These are phyloP conservation scores for Suillus ampliporus DNA, from an alignment of 768 basidiomycete species.

Conservation along the genomic window DNA sequence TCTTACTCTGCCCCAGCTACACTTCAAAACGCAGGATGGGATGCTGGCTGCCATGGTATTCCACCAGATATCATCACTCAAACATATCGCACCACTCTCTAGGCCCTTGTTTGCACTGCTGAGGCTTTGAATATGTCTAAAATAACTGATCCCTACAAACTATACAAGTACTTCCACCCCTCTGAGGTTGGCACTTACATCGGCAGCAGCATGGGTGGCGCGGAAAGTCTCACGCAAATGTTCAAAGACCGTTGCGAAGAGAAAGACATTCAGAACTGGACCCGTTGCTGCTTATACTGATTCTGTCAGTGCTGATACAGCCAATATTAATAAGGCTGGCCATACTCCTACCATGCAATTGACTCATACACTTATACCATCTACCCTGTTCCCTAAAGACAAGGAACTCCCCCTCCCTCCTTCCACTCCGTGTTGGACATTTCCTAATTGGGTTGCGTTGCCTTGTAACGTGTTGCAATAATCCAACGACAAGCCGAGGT, in stretches of 20 bases:
- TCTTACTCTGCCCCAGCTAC: constrained; percentile 54
- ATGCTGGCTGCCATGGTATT: constrained; percentile 95
- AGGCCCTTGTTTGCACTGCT: constrained; percentile 93
- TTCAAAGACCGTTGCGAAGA: constrained; percentile 99
- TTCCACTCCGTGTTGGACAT: not conserved
- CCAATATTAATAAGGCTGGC: not conserved
- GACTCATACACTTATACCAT: constrained; percentile 4
- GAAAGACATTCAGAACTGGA: constrained; percentile 88
- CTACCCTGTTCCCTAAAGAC: constrained; percentile 21
- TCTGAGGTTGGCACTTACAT: constrained; percentile 94
- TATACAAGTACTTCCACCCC: constrained; percentile 96
- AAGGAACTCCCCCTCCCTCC: constrained; percentile 27
- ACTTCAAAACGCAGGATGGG: constrained; percentile 81
- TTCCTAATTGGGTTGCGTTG: no score
- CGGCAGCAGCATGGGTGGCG: constrained; percentile 98
- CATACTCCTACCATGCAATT: constrained; percentile 8
- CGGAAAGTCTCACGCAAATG: constrained; percentile 90
- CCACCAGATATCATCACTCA: constrained; percentile 96
- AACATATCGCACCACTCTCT: constrained; percentile 89
- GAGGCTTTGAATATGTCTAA: constrained; percentile 97
- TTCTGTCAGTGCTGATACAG: not conserved
- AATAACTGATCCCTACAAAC: constrained; percentile 96
- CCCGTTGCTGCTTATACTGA: constrained; percentile 7
- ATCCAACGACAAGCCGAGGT: not conserved
- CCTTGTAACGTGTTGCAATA: not conserved